Percentiles rank a stretch among this genome's conserved stretches.
Evolutionary conservation across 1,284 basidiomycete genomes (phyloP).

Genomic region (Pseudozyma hubeiensis): DNA sequence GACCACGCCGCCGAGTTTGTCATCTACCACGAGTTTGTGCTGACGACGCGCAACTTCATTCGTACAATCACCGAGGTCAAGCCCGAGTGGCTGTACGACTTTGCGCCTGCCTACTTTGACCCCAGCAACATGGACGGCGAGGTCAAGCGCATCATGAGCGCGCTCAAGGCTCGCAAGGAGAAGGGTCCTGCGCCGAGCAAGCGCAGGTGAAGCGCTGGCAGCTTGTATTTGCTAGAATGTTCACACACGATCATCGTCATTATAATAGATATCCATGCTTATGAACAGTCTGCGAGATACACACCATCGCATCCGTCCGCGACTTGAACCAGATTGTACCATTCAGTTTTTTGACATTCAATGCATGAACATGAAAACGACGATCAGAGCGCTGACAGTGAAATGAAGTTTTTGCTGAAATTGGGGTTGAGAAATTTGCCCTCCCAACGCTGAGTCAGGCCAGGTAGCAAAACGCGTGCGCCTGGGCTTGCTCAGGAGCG

Average conservation of each 20-base stretch:
- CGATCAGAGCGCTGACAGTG: no score
- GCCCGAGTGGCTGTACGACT: conserved; percentile 91
- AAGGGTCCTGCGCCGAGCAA: conserved; percentile 28
- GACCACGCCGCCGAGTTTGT: conserved; percentile 97
- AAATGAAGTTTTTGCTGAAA: no score
- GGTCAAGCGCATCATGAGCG: conserved; percentile 59
- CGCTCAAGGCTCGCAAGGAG: conserved; percentile 51
- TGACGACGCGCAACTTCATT: conserved; percentile 84
- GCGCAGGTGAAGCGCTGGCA: conserved; percentile 19
- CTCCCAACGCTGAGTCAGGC: no score
- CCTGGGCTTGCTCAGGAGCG: no score
- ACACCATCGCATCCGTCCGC: no score
- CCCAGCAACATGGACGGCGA: conserved; percentile 62
- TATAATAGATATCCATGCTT: background rate
- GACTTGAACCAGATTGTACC: no score
- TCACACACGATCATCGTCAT: background rate
- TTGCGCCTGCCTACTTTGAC: conserved; percentile 83
- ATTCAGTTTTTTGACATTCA: no score
- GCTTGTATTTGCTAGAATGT: no score
- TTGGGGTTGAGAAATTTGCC: no score
- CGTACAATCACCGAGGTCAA: conserved; percentile 89
- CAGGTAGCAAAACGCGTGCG: no score
- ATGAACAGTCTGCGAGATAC: no score
- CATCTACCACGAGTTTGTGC: conserved; percentile 93
- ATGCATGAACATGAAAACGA: no score